Evolutionary conservation across 163 green algal species (phyloP).

Genomic region (Trebouxiophyceae sp.): DNA sequence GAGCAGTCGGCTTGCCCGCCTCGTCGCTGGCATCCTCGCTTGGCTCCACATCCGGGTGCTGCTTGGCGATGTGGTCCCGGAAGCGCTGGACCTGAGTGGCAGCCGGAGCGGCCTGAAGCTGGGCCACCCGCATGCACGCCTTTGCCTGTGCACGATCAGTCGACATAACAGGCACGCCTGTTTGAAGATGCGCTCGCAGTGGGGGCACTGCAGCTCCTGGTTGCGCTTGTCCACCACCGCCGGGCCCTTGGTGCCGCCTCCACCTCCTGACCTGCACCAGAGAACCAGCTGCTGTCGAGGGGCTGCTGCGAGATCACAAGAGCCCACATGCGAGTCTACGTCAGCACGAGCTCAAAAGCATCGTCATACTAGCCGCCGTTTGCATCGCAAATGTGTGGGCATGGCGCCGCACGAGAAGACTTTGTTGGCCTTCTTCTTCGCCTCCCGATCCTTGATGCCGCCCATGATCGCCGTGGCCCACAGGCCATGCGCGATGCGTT

Average conservation of each 20-base stretch:
- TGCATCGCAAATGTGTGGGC: no score
- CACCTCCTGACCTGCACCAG: slow-evolving; percentile 53
- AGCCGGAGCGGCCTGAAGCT: background rate
- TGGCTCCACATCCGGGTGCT: slow-evolving; percentile 11
- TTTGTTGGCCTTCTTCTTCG: slow-evolving; percentile 57
- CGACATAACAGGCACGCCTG: no score
- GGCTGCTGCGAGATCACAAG: no score
- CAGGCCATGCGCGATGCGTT: background rate
- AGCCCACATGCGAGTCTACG: no score
- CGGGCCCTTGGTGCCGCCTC: slow-evolving; percentile 73
- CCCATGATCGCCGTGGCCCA: slow-evolving; percentile 40
- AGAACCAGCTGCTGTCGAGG: background rate
- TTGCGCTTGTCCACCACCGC: slow-evolving; percentile 77
- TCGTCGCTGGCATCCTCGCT: no score
- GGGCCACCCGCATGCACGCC: no score
- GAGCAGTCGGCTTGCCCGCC: no score
- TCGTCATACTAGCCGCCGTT: no score
- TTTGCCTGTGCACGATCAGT: no score
- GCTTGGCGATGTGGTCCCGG: slow-evolving; percentile 17
- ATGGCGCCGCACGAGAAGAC: slow-evolving; percentile 55
- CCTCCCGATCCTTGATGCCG: slow-evolving; percentile 64
- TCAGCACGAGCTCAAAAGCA: no score
- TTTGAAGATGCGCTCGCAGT: slow-evolving; percentile 85
- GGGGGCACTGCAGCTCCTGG: slow-evolving; percentile 74
- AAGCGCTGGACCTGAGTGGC: slow-evolving; percentile 6